Evolutionary conservation across 306 rosid species (phyloP).

Genomic region (Pyrus communis): DNA sequence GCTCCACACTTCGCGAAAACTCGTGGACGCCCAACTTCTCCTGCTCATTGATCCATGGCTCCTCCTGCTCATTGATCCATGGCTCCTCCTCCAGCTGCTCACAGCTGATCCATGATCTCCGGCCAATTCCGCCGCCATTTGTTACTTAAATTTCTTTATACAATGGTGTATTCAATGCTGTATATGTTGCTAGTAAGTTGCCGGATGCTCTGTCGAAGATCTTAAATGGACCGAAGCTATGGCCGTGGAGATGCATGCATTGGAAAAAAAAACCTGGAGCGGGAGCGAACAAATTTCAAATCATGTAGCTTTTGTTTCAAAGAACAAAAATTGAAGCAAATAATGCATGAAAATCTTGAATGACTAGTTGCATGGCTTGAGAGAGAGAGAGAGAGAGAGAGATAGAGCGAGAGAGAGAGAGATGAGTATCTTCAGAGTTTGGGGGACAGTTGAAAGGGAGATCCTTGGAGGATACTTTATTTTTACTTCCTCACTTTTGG

Average conservation of each 20-base stretch:
- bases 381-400: not conserved
- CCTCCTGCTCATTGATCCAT: slow-evolving; percentile 36
- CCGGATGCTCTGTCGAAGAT: too few species aligned
- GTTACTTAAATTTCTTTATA: too few species aligned
- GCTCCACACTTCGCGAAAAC: not conserved
- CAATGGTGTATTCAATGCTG: too few species aligned
- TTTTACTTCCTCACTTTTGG: not conserved
- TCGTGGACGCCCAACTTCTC: slow-evolving; percentile 30
- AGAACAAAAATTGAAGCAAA: too few species aligned
- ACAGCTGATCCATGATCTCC: slow-evolving; percentile 17
- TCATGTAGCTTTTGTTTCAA: too few species aligned
- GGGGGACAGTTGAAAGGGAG: not conserved
- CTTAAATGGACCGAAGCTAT: too few species aligned
- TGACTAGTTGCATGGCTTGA: too few species aligned
- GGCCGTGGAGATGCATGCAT: too few species aligned
- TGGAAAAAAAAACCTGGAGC: too few species aligned
- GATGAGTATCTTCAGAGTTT: not conserved
- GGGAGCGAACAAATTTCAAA: too few species aligned
- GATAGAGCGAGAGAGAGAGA: not conserved
- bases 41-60: slow-evolving; percentile 37
- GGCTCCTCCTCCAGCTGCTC: slow-evolving; percentile 33
- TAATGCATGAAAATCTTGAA: too few species aligned
- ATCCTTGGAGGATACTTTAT: not conserved
- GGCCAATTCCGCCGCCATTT: slow-evolving; percentile 17
- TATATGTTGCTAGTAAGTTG: too few species aligned